Percentiles rank a stretch among this genome's conserved stretches.
Conservation (phyloP, 164 flowering plant genomes). For the Dillenia suffruticosa region DNA sequence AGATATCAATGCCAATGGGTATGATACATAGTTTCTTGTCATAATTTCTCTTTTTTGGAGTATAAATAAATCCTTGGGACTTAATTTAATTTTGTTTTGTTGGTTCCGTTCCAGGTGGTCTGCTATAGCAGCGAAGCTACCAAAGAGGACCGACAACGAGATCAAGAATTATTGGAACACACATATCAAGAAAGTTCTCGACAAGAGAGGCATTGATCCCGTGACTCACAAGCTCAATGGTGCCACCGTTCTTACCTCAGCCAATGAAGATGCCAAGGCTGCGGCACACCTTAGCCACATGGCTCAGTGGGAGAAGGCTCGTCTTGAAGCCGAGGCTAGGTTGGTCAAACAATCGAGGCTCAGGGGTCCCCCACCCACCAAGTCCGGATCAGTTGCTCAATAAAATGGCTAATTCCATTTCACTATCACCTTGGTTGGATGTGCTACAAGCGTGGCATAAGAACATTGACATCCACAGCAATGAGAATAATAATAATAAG, state of each 20-base stretch:
- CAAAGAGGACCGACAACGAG: conserved; percentile 52
- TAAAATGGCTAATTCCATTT: conserved; percentile 3
- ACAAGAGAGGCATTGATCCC: conserved; percentile 93
- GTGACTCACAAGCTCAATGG: conserved; percentile 86
- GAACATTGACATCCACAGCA: conserved; percentile 1
- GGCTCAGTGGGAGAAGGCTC: conserved; percentile 95
- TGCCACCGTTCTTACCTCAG: conserved; percentile 43
- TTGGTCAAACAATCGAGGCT: conserved; percentile 71
- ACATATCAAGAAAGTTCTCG: conserved; percentile 78
- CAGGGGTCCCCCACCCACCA: conserved; percentile 26
- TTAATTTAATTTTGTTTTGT: conserved; percentile 3
- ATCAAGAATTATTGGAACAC: conserved; percentile 84
- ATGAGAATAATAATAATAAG: too few relatives aligned
- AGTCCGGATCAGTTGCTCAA: conserved; percentile 3
- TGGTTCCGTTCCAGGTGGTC: conserved; percentile 66
- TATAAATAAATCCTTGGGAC: conserved; percentile 18
- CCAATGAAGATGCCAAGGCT: conserved; percentile 45
- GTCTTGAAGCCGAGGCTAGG: conserved; percentile 90
- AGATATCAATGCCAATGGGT: too few relatives aligned
- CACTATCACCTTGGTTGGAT: conserved; percentile 32
- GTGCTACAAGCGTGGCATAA: conserved; percentile 43
- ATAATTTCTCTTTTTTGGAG: conserved; percentile 2
- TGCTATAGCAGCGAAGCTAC: conserved; percentile 85
- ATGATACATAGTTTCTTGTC: too few relatives aligned
- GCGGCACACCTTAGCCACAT: conserved; percentile 82